Evolutionary conservation across 208 protist genomes (phyloP).

Genomic region (Acanthamoeba castellanii): DNA sequence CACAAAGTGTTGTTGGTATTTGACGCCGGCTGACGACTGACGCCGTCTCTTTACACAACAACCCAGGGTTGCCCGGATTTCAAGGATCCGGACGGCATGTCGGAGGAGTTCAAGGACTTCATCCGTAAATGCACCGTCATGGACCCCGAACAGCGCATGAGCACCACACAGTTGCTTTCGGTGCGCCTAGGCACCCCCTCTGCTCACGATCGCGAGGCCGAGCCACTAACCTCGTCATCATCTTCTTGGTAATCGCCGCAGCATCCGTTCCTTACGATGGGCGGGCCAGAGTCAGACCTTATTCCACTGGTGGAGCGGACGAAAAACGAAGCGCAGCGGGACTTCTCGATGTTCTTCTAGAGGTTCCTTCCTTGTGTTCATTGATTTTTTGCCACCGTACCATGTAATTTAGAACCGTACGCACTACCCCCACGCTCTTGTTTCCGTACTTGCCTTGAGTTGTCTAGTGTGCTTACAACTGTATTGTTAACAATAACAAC

Average conservation of each 20-base stretch:
- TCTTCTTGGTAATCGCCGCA: not conserved
- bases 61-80: not conserved
- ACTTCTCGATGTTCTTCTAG: conserved; percentile 28
- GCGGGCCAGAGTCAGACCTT: not conserved
- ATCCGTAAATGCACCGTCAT: not conserved
- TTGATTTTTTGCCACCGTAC: not conserved
- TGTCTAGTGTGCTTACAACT: not conserved
- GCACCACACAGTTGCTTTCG: not conserved
- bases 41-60: too few relatives aligned
- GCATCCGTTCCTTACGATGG: conserved; percentile 20
- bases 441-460: not conserved
- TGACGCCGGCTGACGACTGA: too few relatives aligned
- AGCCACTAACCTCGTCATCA: not conserved
- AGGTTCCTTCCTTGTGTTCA: not conserved
- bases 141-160: not conserved
- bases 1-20: too few relatives aligned
- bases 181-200: not conserved
- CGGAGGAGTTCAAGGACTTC: conserved; percentile 24
- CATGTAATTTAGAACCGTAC: not conserved
- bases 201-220: too few relatives aligned
- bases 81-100: conserved; percentile 5
- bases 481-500: too few relatives aligned
- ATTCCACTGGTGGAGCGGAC: conserved; percentile 2
- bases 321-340: conserved; percentile 3
- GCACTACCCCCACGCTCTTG: not conserved